Conservation (phyloP, 129 eudicot genomes). For the Flaveria ramosissima region DNA sequence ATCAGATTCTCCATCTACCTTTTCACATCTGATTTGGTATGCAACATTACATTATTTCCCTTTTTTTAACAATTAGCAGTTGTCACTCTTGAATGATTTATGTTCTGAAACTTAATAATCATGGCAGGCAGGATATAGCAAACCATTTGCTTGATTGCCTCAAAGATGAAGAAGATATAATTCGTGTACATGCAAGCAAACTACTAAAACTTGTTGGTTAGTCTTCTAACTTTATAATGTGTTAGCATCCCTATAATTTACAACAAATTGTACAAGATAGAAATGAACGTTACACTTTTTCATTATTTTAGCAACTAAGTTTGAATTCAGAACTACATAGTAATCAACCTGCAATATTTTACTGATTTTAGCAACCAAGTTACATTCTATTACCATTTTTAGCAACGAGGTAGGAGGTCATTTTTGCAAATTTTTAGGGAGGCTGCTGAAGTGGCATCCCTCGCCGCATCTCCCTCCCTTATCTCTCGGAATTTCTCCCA, state of each 20-base stretch:
- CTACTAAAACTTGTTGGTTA: slow-evolving; percentile 69
- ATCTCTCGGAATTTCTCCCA: no score
- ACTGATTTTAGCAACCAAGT: slow-evolving; percentile 4
- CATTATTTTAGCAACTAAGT: not conserved
- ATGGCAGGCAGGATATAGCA: slow-evolving; percentile 77
- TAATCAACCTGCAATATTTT: not conserved
- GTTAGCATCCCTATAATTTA: not conserved
- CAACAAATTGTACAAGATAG: not conserved
- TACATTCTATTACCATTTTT: not conserved
- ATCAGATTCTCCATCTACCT: slow-evolving; percentile 38
- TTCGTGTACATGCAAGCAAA: slow-evolving; percentile 51
- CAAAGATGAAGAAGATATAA: slow-evolving; percentile 59
- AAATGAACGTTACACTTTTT: not conserved
- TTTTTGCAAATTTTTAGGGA: not conserved
- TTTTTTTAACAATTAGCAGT: not conserved
- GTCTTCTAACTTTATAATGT: slow-evolving; percentile 23
- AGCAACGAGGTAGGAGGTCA: not conserved
- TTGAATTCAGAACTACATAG: not conserved
- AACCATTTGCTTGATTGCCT: slow-evolving; percentile 60
- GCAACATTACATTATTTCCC: slow-evolving; percentile 4
- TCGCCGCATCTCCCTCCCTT: no score
- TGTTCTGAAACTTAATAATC: slow-evolving; percentile 19
- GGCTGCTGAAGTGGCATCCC: not conserved
- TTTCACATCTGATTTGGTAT: slow-evolving; percentile 56
- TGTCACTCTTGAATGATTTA: not conserved